These are phyloP conservation scores for Fraxinus anomala DNA, from an alignment of 257 asterid species.

Conservation along the genomic window DNA sequence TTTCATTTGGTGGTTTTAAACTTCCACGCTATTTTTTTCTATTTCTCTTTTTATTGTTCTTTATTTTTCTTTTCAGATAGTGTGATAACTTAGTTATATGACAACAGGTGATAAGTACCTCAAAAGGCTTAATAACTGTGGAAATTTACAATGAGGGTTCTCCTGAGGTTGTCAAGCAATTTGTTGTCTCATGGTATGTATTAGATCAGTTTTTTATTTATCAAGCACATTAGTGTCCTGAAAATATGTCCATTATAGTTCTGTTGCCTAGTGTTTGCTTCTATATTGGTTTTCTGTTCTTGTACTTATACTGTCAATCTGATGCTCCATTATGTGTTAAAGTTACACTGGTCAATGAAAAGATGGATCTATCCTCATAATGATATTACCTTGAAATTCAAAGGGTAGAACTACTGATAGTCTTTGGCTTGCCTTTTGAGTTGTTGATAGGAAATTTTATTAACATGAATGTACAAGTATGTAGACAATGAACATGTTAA, in stretches of 20 bases:
- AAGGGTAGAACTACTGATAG: not conserved
- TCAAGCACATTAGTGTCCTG: conserved; percentile 14
- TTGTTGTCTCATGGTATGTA: conserved; percentile 68
- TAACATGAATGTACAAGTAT: not conserved
- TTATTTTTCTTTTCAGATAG: conserved; percentile 1
- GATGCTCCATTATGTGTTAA: not conserved
- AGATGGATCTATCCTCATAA: not conserved
- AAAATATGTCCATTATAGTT: conserved; percentile 3
- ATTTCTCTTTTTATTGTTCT: conserved; percentile 15
- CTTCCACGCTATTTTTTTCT: conserved; percentile 22
- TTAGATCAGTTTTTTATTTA: conserved; percentile 5
- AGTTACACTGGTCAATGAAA: conserved; percentile 16
- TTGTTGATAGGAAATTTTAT: not conserved
- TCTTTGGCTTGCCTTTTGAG: not conserved
- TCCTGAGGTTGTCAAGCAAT: conserved; percentile 73
- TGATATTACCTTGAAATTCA: not conserved
- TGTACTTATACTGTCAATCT: not conserved
- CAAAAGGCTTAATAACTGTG: conserved; percentile 81
- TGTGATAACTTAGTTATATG: conserved; percentile 14
- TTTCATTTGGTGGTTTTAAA: conserved; percentile 18
- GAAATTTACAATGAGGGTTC: conserved; percentile 93
- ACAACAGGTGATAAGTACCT: conserved; percentile 68
- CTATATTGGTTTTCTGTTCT: not conserved
- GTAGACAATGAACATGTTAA: not conserved
- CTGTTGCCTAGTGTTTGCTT: not conserved